Evolutionary conservation across 73 alveolate species (phyloP), one percentile per base, ranked within the genome.

Genomic region (Uronychia binucleata): DNA sequence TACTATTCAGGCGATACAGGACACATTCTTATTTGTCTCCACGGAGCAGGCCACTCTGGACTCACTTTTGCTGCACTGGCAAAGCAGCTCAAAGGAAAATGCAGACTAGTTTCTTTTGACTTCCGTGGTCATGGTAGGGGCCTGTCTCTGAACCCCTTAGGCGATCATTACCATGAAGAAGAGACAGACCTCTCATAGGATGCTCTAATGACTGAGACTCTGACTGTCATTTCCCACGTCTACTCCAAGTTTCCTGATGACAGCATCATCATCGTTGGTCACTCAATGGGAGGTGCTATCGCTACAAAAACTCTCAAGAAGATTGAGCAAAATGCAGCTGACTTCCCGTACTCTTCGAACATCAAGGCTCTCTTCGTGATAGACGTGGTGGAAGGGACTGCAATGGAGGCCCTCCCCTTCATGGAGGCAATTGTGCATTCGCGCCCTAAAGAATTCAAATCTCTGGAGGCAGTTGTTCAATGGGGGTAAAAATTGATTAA

Each of bases 41-140:
- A 98, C 83, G 99, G 99, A 27, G 99, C 99, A 28, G 99, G 99
- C 0, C 99, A 97, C 86, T 93, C 99, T 11, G 99, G 99, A 14
- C 94, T 95, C 80, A 85, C 98, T 11, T 98, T 93, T 78, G 99
- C 99, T 26, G 93, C 97, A 5, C 83, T 97, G 31, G 99, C 99
- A 19, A 90, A 90, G 74, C 87, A 86, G 32, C 83, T 92, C 28
- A 98, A 97, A 86, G 83, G 74, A n/a, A 79, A 86, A 58, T 97
- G 96, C 58, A 86, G 96, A 29, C 81, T 97, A 5, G 97, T 94
- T 31, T 83, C 99, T 0, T 98, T 98, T 91, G 99, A 98, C 88
- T 96, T 93, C 80, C 76, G 99, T 88, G 99, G 99, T 32, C 99
- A 98, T 91, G 99, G 99, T 25, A 46, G 19, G 19, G 5, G 5